Base-by-base conservation (phyloP, 495 filamentous ascomycete genomes). In the Tuber calosporum region DNA sequence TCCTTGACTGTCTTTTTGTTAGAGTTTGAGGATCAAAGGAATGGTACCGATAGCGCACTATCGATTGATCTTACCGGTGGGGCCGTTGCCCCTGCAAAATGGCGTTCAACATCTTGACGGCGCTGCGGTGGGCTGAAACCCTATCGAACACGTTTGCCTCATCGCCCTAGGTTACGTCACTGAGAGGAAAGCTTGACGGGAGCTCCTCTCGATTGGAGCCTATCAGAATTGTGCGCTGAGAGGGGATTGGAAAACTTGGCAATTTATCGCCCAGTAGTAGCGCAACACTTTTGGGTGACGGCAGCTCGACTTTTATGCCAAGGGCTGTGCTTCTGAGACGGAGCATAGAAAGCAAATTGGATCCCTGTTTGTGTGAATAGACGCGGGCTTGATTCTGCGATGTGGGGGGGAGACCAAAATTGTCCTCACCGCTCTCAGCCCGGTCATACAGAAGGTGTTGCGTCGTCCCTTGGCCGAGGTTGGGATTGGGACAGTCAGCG, bases 361-460 rank as follows among this genome's bases (percentile, higher is more conserved):
- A 62, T 62, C 53, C 26, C 53, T 62, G 53, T 26, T 62, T 62
- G 26, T 62, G 53, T 62, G 53, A 62, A 62, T 34, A 62, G n/a
- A 1, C 9, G 30, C 53, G 9, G 45, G 26, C 26, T 62, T 62
- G 30, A 26, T 30, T 62, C n/a, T 62, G 53, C 53, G n/a, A 62
- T 62, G 11, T n/a, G n/a, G n/a, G 13, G 53, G 53, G 53, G 26
- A 62, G n/a, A 30, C 13, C 15, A 34, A 34, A 34, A 15, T 4
- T 9, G 11, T 30, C 34, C 53, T 62, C 53, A 62, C 53, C 53
- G 53, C 26, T 62, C 26, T 34, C 53, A 62, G 53, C 53, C 53
- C 53, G 13, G 30, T 34, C 26, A 19, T 19, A 19, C 30, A 19
- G 13, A 34, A 30, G 8, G 53, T 30, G 53, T 62, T 30, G 13